phyloP scores from a whole-genome alignment of 805 yeast species.

The Lachancea cidri region DNA sequence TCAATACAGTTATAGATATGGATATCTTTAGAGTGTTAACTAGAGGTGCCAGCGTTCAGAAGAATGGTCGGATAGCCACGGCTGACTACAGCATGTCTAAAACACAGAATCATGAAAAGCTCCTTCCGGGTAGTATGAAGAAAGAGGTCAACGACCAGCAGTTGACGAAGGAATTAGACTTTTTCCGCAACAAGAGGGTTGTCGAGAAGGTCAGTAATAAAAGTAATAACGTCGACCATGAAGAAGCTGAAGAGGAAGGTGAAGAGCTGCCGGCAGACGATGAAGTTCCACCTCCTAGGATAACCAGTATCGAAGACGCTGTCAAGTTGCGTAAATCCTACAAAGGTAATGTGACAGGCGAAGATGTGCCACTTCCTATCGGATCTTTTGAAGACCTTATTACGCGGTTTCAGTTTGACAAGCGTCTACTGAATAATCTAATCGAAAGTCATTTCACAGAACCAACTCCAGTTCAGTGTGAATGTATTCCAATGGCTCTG shows the following conservation, averaged over 20 bases:
- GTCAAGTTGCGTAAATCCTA: slow-evolving; percentile 50
- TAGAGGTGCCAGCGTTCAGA: slow-evolving; percentile 70
- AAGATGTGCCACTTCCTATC: slow-evolving; percentile 85
- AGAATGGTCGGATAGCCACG: slow-evolving; percentile 19
- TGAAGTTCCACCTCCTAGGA: slow-evolving; percentile 38
- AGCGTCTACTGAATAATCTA: slow-evolving; percentile 50
- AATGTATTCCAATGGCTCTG: slow-evolving; percentile 73
- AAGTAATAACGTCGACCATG: too few species aligned
- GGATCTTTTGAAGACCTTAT: slow-evolving; percentile 82
- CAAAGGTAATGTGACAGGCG: slow-evolving; percentile 70
- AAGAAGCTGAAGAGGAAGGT: slow-evolving; percentile 9
- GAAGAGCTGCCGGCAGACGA: slow-evolving; percentile 22
- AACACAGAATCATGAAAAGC: background rate
- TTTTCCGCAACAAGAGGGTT: slow-evolving; percentile 58
- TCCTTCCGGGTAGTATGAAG: slow-evolving; percentile 23
- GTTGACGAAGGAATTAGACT: slow-evolving; percentile 73
- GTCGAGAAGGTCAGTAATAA: slow-evolving; percentile 24
- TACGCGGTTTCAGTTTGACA: slow-evolving; percentile 60
- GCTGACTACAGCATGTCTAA: slow-evolving; percentile 22
- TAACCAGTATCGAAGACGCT: slow-evolving; percentile 57
- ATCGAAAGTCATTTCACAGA: slow-evolving; percentile 65
- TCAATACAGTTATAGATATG: slow-evolving; percentile 42
- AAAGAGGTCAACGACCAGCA: slow-evolving; percentile 38
- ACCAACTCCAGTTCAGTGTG: slow-evolving; percentile 93
- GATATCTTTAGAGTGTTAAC: slow-evolving; percentile 83